Evolutionary conservation across 169 alveolate species (phyloP).

Genomic region (Eimeria maxima): DNA sequence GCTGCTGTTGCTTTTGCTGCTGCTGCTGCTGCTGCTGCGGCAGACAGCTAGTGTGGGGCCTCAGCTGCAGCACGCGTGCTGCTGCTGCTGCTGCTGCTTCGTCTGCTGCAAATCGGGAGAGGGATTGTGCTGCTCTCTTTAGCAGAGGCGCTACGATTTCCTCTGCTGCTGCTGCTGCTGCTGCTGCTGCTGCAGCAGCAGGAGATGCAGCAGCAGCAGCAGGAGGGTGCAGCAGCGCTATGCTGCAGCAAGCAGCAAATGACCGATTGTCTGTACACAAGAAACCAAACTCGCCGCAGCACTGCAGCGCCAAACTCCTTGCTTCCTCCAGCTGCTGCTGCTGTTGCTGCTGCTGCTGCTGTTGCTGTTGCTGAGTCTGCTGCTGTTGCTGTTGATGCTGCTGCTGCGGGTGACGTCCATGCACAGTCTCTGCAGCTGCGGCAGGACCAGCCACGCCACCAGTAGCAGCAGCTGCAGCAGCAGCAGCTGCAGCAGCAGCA

Average conservation of each 20-base stretch:
- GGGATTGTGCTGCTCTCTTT: slow-evolving; percentile 14
- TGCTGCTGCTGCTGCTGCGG: neutral
- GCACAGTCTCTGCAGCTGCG: too few species aligned
- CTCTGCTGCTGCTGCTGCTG: slow-evolving; percentile 30
- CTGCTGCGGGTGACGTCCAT: too few species aligned
- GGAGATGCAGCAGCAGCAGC: too few species aligned
- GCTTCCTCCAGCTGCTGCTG: slow-evolving; percentile 18
- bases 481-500: slow-evolving; percentile 49
- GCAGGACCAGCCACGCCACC: too few species aligned
- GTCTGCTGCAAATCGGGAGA: neutral
- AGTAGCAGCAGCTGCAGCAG: neutral
- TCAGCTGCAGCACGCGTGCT: slow-evolving; percentile 25
- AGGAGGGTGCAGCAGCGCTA: slow-evolving; percentile 58
- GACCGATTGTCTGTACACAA: slow-evolving; percentile 16
- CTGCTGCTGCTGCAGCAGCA: slow-evolving; percentile 34
- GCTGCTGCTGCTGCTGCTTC: slow-evolving; percentile 38
- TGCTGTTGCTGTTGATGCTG: too few species aligned
- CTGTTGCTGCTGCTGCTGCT: neutral
- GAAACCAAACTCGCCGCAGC: slow-evolving; percentile 25
- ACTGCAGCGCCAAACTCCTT: slow-evolving; percentile 34
- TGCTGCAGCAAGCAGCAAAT: slow-evolving; percentile 63
- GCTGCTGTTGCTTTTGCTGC: slow-evolving; percentile 44
- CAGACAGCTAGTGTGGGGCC: neutral
- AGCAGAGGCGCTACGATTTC: neutral
- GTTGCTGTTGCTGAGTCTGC: slow-evolving; percentile 43